Base-by-base conservation (phyloP, 2,329 filamentous ascomycete species). In the Phoma sp. region DNA sequence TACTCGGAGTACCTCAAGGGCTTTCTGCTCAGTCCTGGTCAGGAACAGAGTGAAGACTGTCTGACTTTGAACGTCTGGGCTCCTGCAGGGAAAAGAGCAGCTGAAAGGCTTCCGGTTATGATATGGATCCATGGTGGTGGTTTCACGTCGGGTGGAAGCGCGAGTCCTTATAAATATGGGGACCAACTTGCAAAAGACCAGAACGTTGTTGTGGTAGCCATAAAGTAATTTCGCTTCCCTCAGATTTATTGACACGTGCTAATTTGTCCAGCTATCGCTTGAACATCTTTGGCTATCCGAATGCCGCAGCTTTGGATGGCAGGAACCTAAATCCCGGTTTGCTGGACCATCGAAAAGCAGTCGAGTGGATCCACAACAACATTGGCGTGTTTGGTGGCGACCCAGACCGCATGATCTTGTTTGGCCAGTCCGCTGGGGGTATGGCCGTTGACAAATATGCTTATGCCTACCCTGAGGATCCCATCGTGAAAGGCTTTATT, bases 61-160 rank as follows among this genome's bases (percentile, higher is more conserved):
- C 33, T 70, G 48, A 64, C 59, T 12, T 43, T 70, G 34, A 67
- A 66, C 38, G 47, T 70, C 5, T 69, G 63, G 65, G 57, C 66
- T 7, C 71, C 73, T 23, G 45, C 15, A 14, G 54, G 46, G 14
- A 56, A 42, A 6, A 60, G 60, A 5, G 25, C 20, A n/a, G 43
- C 32, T 15, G 53, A 57, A 15, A 23, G 28, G 37, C 60, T 79
- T 6, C 79, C 79, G 1, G 80, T 82, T 0, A 67, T 77, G 7
- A 74, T 81, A 17, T 82, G 77, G 65, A 72, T 81, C 28, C 78
- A 78, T 21, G 80, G 80, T 3, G 80, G 80, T 9, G 75, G 77
- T 4, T 80, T 78, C 52, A 61, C 68, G 5, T 75, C 69, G 2
- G 79, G 79, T 29, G 80, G 79, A 32, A 61, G 76, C 26, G 71